Evolutionary conservation across 1,284 basidiomycete genomes (phyloP).

Genomic region (Veloporphyrellus conicus): DNA sequence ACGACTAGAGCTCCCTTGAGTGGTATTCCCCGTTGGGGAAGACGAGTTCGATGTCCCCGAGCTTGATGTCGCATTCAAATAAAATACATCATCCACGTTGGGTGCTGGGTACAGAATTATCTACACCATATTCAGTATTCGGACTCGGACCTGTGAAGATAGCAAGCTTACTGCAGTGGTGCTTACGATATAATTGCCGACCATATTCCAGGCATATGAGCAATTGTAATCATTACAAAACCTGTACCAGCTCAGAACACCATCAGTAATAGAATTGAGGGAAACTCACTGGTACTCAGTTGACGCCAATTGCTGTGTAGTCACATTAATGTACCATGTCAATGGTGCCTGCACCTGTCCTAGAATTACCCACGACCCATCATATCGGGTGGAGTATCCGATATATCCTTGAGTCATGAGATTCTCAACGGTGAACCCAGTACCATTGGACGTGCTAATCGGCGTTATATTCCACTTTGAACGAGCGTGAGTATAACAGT

Average conservation of each 20-base stretch:
- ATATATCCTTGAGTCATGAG: neutral
- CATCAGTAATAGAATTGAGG: neutral
- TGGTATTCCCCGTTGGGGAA: neutral
- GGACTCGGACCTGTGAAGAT: too few relatives aligned
- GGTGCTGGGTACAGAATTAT: neutral
- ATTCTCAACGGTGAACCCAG: neutral
- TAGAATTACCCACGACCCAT: neutral
- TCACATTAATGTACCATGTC: neutral
- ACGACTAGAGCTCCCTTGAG: neutral
- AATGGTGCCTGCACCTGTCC: neutral
- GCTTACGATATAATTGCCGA: neutral
- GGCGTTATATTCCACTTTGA: neutral
- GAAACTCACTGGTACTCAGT: neutral
- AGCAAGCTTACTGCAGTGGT: neutral
- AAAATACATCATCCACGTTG: neutral
- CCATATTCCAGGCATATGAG: neutral
- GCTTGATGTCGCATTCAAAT: neutral
- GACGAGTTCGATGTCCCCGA: neutral
- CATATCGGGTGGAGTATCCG: neutral
- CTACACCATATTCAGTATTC: neutral
- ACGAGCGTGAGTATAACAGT: neutral
- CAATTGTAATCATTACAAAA: neutral
- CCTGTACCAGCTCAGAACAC: neutral
- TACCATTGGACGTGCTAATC: neutral
- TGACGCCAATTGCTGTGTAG: too few relatives aligned